These are phyloP conservation scores for Phytophthora pluvialis DNA, from an alignment of 352 stramenopile genomes.

Conservation along the genomic window DNA sequence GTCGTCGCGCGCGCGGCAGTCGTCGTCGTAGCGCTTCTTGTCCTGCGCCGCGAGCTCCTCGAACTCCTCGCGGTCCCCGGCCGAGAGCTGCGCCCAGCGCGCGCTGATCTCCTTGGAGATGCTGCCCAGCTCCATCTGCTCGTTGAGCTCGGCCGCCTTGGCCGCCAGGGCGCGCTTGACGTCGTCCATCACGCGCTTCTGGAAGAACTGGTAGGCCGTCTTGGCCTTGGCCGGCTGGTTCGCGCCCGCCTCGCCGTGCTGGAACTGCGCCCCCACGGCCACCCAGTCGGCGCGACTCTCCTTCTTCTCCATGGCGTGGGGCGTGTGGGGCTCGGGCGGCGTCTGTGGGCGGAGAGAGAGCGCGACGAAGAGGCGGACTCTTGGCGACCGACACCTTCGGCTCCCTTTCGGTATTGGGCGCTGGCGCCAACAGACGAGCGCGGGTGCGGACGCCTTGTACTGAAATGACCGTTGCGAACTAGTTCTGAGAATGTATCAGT, in stretches of 20 bases:
- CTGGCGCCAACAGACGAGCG: neutral
- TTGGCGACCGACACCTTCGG: neutral
- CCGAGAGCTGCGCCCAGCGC: slow-evolving; percentile 74
- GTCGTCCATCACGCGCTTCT: slow-evolving; percentile 72
- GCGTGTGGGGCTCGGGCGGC: neutral
- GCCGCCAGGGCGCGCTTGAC: slow-evolving; percentile 63
- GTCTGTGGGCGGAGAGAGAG: neutral
- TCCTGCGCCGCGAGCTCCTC: slow-evolving; percentile 65
- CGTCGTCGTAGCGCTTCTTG: slow-evolving; percentile 73
- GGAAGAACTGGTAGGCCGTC: slow-evolving; percentile 80
- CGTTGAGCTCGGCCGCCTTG: slow-evolving; percentile 49
- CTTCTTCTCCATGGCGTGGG: slow-evolving; percentile 50
- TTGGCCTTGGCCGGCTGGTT: slow-evolving; percentile 72
- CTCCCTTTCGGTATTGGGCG: neutral
- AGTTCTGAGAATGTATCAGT: neutral
- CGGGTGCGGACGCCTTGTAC: neutral
- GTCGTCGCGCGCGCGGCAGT: slow-evolving; percentile 75
- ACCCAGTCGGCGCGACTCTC: slow-evolving; percentile 82
- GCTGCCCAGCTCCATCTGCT: slow-evolving; percentile 64
- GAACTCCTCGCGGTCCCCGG: slow-evolving; percentile 75
- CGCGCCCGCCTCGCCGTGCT: slow-evolving; percentile 36
- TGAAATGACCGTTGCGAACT: neutral
- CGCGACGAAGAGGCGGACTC: neutral
- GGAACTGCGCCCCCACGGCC: slow-evolving; percentile 81
- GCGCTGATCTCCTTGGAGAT: slow-evolving; percentile 81